Percentiles rank a stretch among this genome's conserved stretches.
Conservation (phyloP, 208 protist species). For the Wallacemonas sp. region DNA sequence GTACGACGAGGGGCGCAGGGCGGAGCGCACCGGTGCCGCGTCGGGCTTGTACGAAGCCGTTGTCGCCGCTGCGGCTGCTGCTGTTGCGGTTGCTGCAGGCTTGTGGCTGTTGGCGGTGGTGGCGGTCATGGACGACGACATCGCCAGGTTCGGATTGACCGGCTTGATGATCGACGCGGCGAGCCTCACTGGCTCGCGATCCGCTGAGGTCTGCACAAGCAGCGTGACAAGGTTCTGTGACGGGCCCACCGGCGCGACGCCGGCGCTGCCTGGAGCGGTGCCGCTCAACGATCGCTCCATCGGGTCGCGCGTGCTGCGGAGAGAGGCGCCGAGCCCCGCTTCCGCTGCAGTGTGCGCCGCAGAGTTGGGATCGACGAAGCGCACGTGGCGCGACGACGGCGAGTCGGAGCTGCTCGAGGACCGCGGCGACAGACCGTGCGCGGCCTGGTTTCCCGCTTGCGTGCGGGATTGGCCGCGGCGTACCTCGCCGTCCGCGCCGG, state of each 20-base stretch:
- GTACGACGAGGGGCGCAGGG: not conserved
- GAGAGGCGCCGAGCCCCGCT: no score
- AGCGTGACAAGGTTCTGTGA: not conserved
- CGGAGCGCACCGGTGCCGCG: slow-evolving; percentile 7
- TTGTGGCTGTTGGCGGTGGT: not conserved
- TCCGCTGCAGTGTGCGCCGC: no score
- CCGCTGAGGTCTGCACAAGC: slow-evolving; percentile 3
- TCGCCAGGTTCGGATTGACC: not conserved
- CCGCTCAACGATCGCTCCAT: no score
- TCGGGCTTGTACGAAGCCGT: slow-evolving; percentile 3
- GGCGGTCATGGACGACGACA: not conserved
- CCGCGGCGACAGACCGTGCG: not conserved
- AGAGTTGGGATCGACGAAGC: not conserved
- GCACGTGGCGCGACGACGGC: not conserved
- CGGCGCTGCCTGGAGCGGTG: no score
- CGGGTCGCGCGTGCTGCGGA: no score
- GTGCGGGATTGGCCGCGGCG: not conserved
- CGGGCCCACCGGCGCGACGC: not conserved
- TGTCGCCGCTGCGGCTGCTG: not conserved
- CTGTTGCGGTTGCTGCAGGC: not conserved
- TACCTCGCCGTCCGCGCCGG: not conserved
- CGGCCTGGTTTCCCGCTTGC: no score
- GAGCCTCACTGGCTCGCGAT: not conserved
- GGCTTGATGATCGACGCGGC: slow-evolving; percentile 10
- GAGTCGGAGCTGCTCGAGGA: slow-evolving; percentile 2